Percentiles rank a stretch among this genome's conserved stretches.
Evolutionary conservation across 2,329 filamentous ascomycete genomes (phyloP).

Genomic region (Blumeria hordei): DNA sequence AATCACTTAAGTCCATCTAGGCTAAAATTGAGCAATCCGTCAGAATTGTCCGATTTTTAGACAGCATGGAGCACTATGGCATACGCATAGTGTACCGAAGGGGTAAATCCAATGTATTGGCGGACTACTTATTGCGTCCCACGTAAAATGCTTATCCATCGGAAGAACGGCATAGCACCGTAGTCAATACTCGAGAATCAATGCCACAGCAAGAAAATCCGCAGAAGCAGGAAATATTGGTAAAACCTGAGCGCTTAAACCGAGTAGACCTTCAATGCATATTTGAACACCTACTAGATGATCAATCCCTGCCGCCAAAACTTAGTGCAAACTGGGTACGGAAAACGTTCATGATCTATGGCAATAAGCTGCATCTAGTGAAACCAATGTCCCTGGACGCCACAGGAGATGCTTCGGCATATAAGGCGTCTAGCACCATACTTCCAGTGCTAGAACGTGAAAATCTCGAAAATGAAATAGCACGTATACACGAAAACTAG

Average conservation of each 20-base stretch:
- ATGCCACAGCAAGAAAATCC: background rate
- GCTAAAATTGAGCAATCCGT: background rate
- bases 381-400: background rate
- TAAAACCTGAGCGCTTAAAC: background rate
- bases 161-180: background rate
- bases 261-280: background rate
- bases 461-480: background rate
- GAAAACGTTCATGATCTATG: background rate
- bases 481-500: background rate
- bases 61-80: background rate
- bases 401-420: background rate
- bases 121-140: background rate
- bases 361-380: background rate
- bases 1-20: background rate
- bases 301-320: background rate
- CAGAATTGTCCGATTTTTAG: background rate
- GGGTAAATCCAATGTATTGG: background rate
- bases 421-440: background rate
- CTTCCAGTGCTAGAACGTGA: background rate
- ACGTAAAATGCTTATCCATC: background rate
- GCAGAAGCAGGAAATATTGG: background rate
- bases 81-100: background rate
- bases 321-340: background rate
- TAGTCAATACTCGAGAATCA: no score
- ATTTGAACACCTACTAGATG: background rate